Conservation (phyloP, 805 yeast genomes). For the Candida tallmaniae region DNA sequence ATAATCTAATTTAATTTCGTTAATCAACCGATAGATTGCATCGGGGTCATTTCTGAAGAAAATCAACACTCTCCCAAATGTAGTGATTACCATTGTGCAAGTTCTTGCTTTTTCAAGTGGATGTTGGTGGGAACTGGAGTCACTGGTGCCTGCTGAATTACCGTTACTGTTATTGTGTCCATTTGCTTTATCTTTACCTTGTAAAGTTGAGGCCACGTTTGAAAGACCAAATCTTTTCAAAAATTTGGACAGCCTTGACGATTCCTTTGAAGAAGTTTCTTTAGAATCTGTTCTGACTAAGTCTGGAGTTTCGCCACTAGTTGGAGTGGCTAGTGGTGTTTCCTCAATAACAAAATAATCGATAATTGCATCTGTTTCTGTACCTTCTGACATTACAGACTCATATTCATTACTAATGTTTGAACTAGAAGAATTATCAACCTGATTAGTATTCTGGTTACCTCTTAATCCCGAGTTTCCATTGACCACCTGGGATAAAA, state of each 20-base stretch:
- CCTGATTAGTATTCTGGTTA: slow-evolving; percentile 1
- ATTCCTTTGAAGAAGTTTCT: neutral
- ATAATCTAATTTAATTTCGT: slow-evolving; percentile 52
- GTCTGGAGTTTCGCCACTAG: slow-evolving; percentile 3
- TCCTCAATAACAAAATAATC: slow-evolving; percentile 38
- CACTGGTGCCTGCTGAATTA: too few relatives aligned
- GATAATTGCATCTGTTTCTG: slow-evolving; percentile 60
- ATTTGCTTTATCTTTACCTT: slow-evolving; percentile 7
- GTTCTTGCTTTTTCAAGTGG: slow-evolving; percentile 37
- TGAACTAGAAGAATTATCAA: neutral
- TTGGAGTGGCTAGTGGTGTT: slow-evolving; percentile 8
- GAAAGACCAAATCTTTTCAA: slow-evolving; percentile 16
- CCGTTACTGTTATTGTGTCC: too few relatives aligned
- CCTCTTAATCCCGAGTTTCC: slow-evolving; percentile 25
- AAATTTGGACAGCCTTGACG: slow-evolving; percentile 12
- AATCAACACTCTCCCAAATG: slow-evolving; percentile 58
- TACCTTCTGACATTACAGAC: slow-evolving; percentile 37
- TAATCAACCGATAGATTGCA: slow-evolving; percentile 41
- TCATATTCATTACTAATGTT: slow-evolving; percentile 1
- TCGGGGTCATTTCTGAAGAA: slow-evolving; percentile 42
- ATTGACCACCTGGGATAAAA: slow-evolving; percentile 37
- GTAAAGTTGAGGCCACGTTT: neutral
- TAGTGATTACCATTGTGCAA: slow-evolving; percentile 55
- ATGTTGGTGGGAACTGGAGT: slow-evolving; percentile 13
- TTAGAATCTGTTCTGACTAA: too few relatives aligned